Evolutionary conservation across 129 eudicot species (phyloP).

Genomic region (Glebionis coronaria): DNA sequence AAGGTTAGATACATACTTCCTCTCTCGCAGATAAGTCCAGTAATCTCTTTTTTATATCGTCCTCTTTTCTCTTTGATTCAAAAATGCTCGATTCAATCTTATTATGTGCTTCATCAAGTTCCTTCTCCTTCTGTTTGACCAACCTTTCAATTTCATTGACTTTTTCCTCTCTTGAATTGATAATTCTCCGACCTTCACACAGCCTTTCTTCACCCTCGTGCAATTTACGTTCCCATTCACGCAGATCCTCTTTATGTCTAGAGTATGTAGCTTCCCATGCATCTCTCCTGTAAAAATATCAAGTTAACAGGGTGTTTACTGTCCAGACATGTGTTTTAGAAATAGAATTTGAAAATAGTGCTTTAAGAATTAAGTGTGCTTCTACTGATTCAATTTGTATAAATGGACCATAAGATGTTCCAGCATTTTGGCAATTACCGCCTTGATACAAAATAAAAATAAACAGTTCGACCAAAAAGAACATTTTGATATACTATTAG

Average conservation of each 20-base stretch:
- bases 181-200: constrained; percentile 58
- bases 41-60: constrained; percentile 46
- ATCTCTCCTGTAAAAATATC: constrained; percentile 48
- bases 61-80: constrained; percentile 53
- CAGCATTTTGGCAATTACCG: too few species aligned
- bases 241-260: constrained; percentile 69
- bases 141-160: constrained; percentile 46
- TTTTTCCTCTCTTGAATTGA: constrained; percentile 65
- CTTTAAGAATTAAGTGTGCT: neutral
- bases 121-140: constrained; percentile 50
- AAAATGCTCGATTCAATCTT: constrained; percentile 41
- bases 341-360: neutral
- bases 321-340: too few species aligned
- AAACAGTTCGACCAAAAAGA: neutral
- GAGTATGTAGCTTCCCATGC: constrained; percentile 49
- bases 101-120: constrained; percentile 44
- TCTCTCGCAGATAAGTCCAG: constrained; percentile 44
- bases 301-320: neutral
- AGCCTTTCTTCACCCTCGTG: constrained; percentile 83
- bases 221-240: constrained; percentile 78
- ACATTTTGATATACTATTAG: neutral
- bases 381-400: neutral
- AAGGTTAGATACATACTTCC: constrained; percentile 50
- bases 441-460: too few species aligned
- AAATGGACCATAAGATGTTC: too few species aligned